Percentiles rank a stretch among this genome's conserved stretches.
Conservation (phyloP, 345 rosid species). For the Gynandropsis gynandra region DNA sequence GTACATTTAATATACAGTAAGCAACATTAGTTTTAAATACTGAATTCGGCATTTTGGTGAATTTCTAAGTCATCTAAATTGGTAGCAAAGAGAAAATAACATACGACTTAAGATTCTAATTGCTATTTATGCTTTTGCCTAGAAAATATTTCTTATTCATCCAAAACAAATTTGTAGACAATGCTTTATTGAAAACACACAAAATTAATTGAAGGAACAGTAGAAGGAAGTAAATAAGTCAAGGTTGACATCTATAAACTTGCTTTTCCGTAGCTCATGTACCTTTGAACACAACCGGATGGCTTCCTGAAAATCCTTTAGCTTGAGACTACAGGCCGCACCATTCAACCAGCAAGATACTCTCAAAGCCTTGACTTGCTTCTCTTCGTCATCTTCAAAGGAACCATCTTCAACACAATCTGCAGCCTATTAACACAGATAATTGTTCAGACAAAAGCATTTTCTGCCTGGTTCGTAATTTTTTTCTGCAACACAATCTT, state of each 20-base stretch:
- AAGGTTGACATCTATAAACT: no score
- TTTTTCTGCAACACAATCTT: no score
- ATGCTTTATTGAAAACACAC: not conserved
- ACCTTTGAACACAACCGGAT: conserved; percentile 49
- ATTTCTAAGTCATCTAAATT: not conserved
- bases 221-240: not conserved
- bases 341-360: conserved; percentile 52
- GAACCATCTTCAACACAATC: conserved; percentile 40
- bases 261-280: conserved; percentile 1
- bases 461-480: no score
- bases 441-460: not conserved
- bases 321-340: conserved; percentile 58
- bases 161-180: no score
- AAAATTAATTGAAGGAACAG: not conserved
- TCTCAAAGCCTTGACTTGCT: conserved; percentile 34
- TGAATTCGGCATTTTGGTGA: not conserved
- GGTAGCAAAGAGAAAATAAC: not conserved
- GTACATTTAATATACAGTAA: conserved; percentile 1
- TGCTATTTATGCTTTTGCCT: not conserved
- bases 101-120: not conserved
- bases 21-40: not conserved
- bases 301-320: conserved; percentile 38
- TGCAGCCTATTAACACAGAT: conserved; percentile 33
- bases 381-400: conserved; percentile 40
- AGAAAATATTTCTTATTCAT: not conserved